phyloP scores from a whole-genome alignment of 148 eudicot species.

The Pharnaceum exiguum region DNA sequence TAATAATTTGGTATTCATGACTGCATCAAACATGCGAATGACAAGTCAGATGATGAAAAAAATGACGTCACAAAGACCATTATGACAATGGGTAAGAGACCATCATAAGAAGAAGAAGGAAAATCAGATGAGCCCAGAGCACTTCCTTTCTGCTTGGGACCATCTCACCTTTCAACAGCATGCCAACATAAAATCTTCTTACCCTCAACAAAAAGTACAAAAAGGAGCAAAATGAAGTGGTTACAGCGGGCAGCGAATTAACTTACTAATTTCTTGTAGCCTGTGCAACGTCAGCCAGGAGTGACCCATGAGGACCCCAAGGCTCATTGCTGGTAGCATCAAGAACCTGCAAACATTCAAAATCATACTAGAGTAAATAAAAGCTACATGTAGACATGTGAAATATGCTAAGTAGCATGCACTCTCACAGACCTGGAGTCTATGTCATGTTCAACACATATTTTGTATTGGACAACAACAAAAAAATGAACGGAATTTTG shows the following conservation, averaged over 20 bases:
- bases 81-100: too few species aligned
- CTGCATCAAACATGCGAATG: conserved; percentile 34
- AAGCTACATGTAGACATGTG: neutral
- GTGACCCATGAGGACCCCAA: conserved; percentile 98
- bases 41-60: neutral
- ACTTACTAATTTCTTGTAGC: conserved; percentile 89
- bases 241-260: neutral
- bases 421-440: too few species aligned
- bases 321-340: conserved; percentile 99
- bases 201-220: neutral
- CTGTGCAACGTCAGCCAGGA: conserved; percentile 81
- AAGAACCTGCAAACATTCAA: conserved; percentile 53
- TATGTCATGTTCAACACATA: too few species aligned
- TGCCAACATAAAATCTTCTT: too few species aligned
- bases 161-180: too few species aligned
- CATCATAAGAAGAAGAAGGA: too few species aligned
- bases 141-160: too few species aligned
- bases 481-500: too few species aligned
- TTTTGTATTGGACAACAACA: too few species aligned
- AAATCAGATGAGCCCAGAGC: too few species aligned
- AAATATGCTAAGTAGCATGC: too few species aligned
- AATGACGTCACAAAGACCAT: too few species aligned
- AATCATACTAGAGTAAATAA: neutral
- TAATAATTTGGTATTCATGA: conserved; percentile 92
- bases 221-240: neutral